Evolutionary conservation across 345 rosid species (phyloP), one percentile per base, ranked within the genome.

Genomic region (Noccaea caerulescens): DNA sequence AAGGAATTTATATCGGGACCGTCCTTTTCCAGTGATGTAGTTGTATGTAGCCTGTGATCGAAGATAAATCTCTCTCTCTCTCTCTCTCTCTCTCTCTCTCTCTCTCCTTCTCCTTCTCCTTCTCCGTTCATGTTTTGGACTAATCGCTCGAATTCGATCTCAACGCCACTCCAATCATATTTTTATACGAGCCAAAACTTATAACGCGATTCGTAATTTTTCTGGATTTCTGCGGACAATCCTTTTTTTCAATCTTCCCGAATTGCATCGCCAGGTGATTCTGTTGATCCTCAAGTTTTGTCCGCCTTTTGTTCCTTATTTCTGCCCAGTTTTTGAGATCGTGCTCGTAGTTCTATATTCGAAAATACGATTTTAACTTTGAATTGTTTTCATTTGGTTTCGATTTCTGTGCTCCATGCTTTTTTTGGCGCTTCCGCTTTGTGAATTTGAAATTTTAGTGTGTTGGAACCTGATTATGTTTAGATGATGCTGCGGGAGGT

Each of bases 11-110:
- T 50, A 58, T 8, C 3, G 23, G 45, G 72, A 59, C 72, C 78
- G 73, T 74, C 78, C 49, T 23, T 67, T 67, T 66, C 62, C 46
- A 66, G 20, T 66, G 57, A 20, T 63, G 30, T 16, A 62, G 18
- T 38, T 58, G 12, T n/a, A 14, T 58, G 12, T n/a, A 14, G 55
- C 68, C 54, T 63, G 37, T 56, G 45, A 52, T 33, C 44, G n/a
- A 63, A 72, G 76, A 72, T 63, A 45, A 25, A 54, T 69, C 10
- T 33, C 58, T 44, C 51, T 42, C 10, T 58, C 4, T 5, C 12
- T 20, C 25, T 66, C 50, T 38, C 41, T 38, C 38, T 11, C 9
- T 58, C 13, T 16, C 45, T 55, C 51, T 54, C 16, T 60, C 44
- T 1, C 2, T 50, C 42, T 38, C 27, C 9, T 12, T 13, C 7